Percentiles rank a stretch among this genome's conserved stretches.
Conservation (phyloP, 176 grass and related monocot species). For the Eragrostis nindensis region DNA sequence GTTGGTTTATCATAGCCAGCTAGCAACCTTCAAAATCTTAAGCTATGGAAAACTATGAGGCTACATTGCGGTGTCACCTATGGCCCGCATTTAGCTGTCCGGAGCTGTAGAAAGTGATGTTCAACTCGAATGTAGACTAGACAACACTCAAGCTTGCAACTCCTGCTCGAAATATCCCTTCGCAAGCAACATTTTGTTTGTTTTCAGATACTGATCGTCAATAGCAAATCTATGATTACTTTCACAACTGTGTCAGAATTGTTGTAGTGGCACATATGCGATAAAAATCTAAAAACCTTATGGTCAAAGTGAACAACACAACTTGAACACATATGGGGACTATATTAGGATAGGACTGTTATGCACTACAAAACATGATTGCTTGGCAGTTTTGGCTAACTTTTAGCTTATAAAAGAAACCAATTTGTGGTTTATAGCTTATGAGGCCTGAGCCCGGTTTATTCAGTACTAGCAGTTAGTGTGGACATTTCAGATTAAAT, state of each 20-base stretch:
- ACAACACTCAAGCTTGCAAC: too few relatives aligned
- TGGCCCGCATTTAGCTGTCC: too few relatives aligned
- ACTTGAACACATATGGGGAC: not conserved
- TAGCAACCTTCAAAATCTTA: not conserved
- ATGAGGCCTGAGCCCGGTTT: not conserved
- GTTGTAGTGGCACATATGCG: not conserved
- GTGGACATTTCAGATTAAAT: not conserved
- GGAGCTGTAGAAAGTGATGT: too few relatives aligned
- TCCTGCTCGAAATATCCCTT: too few relatives aligned
- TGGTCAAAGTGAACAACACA: too few relatives aligned
- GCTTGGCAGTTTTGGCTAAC: not conserved
- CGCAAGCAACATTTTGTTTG: too few relatives aligned
- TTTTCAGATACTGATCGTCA: not conserved
- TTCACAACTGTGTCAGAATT: not conserved
- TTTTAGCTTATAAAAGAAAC: not conserved
- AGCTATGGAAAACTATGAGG: not conserved
- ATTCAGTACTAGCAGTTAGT: not conserved
- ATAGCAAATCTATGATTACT: not conserved
- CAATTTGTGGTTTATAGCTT: not conserved
- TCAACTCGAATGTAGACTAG: too few relatives aligned
- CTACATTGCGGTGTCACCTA: too few relatives aligned
- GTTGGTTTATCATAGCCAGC: not conserved
- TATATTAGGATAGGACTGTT: not conserved
- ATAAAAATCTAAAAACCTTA: too few relatives aligned
- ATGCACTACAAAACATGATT: not conserved